Evolutionary conservation across 345 rosid genomes (phyloP).

Genomic region (Kandelia obovata): DNA sequence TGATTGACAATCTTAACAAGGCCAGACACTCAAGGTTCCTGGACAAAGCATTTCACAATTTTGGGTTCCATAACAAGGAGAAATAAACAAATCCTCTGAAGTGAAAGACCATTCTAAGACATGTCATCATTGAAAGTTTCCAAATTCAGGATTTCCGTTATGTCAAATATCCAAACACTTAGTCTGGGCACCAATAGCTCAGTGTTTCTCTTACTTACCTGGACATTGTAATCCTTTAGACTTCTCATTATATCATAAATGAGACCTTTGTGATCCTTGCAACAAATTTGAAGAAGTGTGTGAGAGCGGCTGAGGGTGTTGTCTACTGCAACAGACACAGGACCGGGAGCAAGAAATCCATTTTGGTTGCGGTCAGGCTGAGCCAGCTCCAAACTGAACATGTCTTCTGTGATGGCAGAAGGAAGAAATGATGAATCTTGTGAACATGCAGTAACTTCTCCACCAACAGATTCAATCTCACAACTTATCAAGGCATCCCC

Average conservation of each 20-base stretch:
- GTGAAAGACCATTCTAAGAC: neutral
- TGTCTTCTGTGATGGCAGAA: conserved; percentile 44
- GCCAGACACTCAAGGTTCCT: neutral
- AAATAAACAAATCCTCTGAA: neutral
- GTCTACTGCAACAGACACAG: conserved; percentile 46
- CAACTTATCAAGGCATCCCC: conserved; percentile 55
- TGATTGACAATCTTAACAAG: neutral
- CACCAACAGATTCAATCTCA: conserved; percentile 56
- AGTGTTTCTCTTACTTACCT: conserved; percentile 32
- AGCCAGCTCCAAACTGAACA: conserved; percentile 47
- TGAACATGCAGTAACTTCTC: conserved; percentile 53
- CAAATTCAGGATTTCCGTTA: neutral
- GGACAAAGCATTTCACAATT: neutral
- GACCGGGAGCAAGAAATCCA: conserved; percentile 36
- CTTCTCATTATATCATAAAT: conserved; percentile 64
- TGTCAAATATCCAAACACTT: neutral
- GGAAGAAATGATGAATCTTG: conserved; percentile 58
- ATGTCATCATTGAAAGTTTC: neutral
- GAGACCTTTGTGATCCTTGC: conserved; percentile 75
- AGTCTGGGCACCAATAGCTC: neutral
- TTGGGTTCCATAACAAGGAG: neutral
- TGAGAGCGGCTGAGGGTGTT: conserved; percentile 57
- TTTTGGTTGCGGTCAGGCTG: conserved; percentile 26
- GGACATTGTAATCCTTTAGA: conserved; percentile 58
- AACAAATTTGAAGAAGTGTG: conserved; percentile 51